Conservation (phyloP, 306 rosid genomes). For the Begonia fuchsioides region DNA sequence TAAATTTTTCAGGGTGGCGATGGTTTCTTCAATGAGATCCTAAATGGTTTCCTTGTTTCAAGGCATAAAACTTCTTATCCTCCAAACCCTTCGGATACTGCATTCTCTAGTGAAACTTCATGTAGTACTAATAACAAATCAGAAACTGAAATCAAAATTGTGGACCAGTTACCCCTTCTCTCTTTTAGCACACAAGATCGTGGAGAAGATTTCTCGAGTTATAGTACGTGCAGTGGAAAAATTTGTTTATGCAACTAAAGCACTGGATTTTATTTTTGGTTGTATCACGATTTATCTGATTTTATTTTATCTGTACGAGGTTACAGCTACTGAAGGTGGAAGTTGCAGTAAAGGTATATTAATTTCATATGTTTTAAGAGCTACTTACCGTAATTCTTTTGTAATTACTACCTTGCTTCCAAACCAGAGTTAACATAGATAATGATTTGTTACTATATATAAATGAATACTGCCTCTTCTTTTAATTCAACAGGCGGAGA, state of each 20-base stretch:
- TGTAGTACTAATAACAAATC: conserved; percentile 30
- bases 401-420: too few relatives aligned
- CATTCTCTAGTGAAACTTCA: conserved; percentile 21
- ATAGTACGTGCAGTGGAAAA: conserved; percentile 31
- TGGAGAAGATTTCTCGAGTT: conserved; percentile 21
- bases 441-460: too few relatives aligned
- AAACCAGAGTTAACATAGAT: too few relatives aligned
- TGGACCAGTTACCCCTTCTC: conserved; percentile 50
- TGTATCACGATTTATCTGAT: background rate
- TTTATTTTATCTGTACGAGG: too few relatives aligned
- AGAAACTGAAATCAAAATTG: conserved; percentile 24
- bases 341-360: too few relatives aligned
- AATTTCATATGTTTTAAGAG: too few relatives aligned
- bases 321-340: too few relatives aligned
- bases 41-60: conserved; percentile 81
- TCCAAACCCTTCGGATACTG: conserved; percentile 58
- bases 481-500: conserved; percentile 37
- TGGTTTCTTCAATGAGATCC: conserved; percentile 96
- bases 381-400: too few relatives aligned
- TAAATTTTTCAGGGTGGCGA: conserved; percentile 61
- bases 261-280: conserved; percentile 9
- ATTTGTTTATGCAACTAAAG: conserved; percentile 12
- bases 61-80: conserved; percentile 72
- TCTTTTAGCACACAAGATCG: conserved; percentile 17
- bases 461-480: too few relatives aligned